phyloP scores from a whole-genome alignment of 495 filamentous ascomycete genomes.

The Bacidia gigantensis region DNA sequence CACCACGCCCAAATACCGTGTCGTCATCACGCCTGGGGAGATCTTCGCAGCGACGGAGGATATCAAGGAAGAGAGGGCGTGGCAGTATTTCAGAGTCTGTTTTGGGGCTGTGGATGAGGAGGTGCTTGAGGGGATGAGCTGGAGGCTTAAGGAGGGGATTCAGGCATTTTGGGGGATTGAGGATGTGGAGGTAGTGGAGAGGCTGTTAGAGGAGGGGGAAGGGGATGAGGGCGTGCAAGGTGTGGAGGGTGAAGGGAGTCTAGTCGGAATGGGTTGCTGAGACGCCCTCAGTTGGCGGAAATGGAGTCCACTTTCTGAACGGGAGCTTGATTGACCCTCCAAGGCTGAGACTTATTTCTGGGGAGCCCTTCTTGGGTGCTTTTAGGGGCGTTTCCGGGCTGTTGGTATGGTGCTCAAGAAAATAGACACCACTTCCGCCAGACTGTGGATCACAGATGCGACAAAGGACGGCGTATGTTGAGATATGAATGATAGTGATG shows the following conservation, averaged over 20 bases:
- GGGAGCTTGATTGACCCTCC: too few relatives aligned
- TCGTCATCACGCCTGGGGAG: constrained; percentile 50
- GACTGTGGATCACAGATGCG: too few relatives aligned
- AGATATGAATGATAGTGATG: neutral
- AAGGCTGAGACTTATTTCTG: too few relatives aligned
- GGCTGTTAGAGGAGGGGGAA: constrained; percentile 20
- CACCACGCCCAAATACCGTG: constrained; percentile 50
- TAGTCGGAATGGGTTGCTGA: neutral
- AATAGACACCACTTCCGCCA: too few relatives aligned
- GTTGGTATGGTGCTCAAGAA: too few relatives aligned
- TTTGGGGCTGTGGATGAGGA: constrained; percentile 71
- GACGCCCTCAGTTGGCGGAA: too few relatives aligned
- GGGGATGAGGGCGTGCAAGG: neutral
- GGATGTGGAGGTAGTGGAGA: constrained; percentile 47
- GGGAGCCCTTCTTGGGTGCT: too few relatives aligned
- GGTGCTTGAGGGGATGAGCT: constrained; percentile 42
- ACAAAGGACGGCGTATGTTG: too few relatives aligned
- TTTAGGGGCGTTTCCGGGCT: too few relatives aligned
- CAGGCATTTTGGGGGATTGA: constrained; percentile 63
- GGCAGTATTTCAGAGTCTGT: constrained; percentile 61
- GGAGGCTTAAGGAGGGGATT: constrained; percentile 52
- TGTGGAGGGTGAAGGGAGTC: neutral
- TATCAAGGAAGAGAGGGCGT: constrained; percentile 39
- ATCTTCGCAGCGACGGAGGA: constrained; percentile 55
- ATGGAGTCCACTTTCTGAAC: too few relatives aligned